Percentiles rank a stretch among this genome's conserved stretches.
phyloP scores from a whole-genome alignment of 208 protist species.

The Crithidia expoeki region DNA sequence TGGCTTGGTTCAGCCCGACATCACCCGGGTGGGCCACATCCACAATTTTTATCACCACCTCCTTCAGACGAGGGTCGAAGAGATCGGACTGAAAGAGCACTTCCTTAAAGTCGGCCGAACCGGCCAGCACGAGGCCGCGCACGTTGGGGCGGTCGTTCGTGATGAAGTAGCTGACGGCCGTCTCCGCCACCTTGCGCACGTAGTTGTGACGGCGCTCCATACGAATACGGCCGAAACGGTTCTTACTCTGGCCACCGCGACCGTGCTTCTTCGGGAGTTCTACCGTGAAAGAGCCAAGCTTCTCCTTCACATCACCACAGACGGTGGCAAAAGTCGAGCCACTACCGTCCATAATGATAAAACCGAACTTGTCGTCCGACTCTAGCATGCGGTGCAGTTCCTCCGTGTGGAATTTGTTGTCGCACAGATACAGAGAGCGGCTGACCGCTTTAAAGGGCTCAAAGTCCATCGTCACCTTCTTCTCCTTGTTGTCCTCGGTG shows the following conservation, averaged over 20 bases:
- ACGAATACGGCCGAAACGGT: constrained; percentile 99
- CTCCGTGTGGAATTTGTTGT: constrained; percentile 98
- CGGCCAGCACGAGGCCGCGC: constrained; percentile 98
- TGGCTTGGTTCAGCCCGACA: constrained; percentile 99
- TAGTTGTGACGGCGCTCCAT: constrained; percentile 99
- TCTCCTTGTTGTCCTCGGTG: constrained; percentile 99
- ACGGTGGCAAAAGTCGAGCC: constrained; percentile 98
- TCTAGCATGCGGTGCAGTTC: constrained; percentile 98
- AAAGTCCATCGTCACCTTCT: constrained; percentile 99
- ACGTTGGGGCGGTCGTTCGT: constrained; percentile 98
- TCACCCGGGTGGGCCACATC: constrained; percentile 99
- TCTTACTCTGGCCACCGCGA: constrained; percentile 99
- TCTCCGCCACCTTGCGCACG: constrained; percentile 98
- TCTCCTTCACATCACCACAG: constrained; percentile 97
- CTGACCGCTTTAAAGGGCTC: constrained; percentile 99
- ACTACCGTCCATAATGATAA: constrained; percentile 99
- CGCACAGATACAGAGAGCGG: constrained; percentile 98
- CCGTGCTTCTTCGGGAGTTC: constrained; percentile 99
- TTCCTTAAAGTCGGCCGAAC: constrained; percentile 99
- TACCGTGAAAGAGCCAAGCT: constrained; percentile 99
- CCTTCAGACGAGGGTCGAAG: constrained; percentile 97
- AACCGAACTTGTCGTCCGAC: constrained; percentile 99
- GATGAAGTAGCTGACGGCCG: constrained; percentile 98
- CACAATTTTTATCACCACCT: constrained; percentile 98
- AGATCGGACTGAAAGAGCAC: constrained; percentile 97